Evolutionary conservation across 2,329 filamentous ascomycete species (phyloP).

Genomic region (Phialophora expanda): DNA sequence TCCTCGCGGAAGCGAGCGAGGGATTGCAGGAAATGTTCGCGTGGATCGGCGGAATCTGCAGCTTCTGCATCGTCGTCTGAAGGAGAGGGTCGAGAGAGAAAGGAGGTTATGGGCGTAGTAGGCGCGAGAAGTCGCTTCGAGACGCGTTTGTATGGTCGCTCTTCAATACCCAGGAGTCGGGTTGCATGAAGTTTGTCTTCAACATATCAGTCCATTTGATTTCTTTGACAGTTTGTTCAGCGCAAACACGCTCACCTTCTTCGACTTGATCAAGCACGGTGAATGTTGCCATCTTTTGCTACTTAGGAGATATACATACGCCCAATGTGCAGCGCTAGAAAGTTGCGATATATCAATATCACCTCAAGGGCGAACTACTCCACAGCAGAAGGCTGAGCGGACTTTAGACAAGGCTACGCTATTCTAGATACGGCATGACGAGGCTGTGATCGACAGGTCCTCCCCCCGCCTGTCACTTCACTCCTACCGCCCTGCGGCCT

Average conservation of each 20-base stretch:
- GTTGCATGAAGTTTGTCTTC: constrained; percentile 81
- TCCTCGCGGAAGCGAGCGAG: constrained; percentile 79
- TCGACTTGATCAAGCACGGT: constrained; percentile 74
- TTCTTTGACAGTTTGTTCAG: not conserved
- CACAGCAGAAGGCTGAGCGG: not conserved
- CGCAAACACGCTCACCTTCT: constrained; percentile 54
- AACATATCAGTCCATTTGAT: constrained; percentile 7
- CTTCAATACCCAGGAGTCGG: constrained; percentile 86
- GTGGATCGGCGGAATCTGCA: constrained; percentile 48
- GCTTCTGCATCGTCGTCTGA: constrained; percentile 55
- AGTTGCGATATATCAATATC: not conserved
- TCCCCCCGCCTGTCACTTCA: not conserved
- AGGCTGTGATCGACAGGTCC: not conserved
- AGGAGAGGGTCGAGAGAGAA: constrained; percentile 59
- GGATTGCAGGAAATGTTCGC: constrained; percentile 45
- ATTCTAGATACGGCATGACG: not conserved
- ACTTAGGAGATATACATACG: not conserved
- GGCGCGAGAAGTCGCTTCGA: constrained; percentile 77
- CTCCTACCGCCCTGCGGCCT: not conserved
- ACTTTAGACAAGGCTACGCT: not conserved
- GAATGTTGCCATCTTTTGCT: constrained; percentile 60
- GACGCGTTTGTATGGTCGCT: constrained; percentile 88
- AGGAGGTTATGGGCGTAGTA: constrained; percentile 62
- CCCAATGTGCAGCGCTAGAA: not conserved
- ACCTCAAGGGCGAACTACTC: not conserved